Evolutionary conservation across 768 basidiomycete species (phyloP).

Genomic region (Hericium erinaceus): DNA sequence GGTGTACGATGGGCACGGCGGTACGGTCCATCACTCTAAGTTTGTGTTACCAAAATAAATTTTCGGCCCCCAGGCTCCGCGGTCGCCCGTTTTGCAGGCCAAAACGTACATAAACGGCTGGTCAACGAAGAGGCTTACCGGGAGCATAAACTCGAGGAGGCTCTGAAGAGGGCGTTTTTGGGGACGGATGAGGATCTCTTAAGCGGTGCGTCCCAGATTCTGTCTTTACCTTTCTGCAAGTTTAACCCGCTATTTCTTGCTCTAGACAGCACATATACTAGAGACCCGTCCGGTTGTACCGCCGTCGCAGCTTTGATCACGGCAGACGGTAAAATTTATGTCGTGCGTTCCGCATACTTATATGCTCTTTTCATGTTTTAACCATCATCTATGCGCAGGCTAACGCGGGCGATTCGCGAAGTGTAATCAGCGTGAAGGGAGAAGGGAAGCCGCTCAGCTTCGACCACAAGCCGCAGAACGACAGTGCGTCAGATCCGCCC

Average conservation of each 20-base stretch:
- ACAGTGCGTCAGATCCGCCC: slow-evolving; percentile 38
- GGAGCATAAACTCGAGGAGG: slow-evolving; percentile 58
- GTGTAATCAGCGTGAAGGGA: slow-evolving; percentile 79
- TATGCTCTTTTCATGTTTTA: not conserved
- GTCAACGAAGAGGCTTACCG: slow-evolving; percentile 64
- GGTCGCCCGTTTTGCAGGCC: slow-evolving; percentile 82
- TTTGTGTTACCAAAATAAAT: slow-evolving; percentile 1
- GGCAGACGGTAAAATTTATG: slow-evolving; percentile 65
- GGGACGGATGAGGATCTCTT: slow-evolving; percentile 93
- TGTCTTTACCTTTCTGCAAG: not conserved
- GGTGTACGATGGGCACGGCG: slow-evolving; percentile 98
- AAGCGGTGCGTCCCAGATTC: slow-evolving; percentile 43
- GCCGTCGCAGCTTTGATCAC: slow-evolving; percentile 86
- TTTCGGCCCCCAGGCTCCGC: slow-evolving; percentile 46
- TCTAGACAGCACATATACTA: slow-evolving; percentile 73
- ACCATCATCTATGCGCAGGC: slow-evolving; percentile 45
- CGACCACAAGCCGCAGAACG: slow-evolving; percentile 93
- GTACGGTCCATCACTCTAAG: slow-evolving; percentile 32
- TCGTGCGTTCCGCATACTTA: slow-evolving; percentile 38
- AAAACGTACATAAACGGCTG: slow-evolving; percentile 74
- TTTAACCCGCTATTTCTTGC: not conserved
- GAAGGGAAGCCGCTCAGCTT: slow-evolving; percentile 82
- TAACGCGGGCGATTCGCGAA: slow-evolving; percentile 94
- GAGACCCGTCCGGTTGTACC: slow-evolving; percentile 94
- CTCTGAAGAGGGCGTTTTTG: slow-evolving; percentile 83